A percentile compares a stretch with the other conserved stretches of the same genome.
Evolutionary conservation across 2,329 filamentous ascomycete species (phyloP).

Genomic region (Emergomyces africanus): DNA sequence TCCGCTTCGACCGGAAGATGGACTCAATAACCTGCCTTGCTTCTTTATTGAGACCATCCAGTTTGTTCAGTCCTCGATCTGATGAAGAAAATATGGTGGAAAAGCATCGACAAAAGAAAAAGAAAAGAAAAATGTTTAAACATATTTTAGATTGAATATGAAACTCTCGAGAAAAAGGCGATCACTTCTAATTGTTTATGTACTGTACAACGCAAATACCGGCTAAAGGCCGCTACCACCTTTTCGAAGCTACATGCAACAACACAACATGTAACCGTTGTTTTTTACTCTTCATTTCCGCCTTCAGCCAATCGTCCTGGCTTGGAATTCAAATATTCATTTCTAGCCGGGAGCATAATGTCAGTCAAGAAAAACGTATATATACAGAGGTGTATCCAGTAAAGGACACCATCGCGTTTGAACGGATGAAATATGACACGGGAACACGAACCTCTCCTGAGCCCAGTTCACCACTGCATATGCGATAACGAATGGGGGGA

Average conservation of each 20-base stretch:
- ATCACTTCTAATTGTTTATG: conserved; percentile 27
- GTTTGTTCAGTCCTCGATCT: background rate
- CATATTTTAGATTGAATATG: background rate
- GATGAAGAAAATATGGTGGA: background rate
- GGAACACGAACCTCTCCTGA: conserved; percentile 58
- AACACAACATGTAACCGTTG: conserved; percentile 7
- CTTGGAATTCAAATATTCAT: conserved; percentile 40
- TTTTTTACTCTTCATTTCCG: conserved; percentile 20
- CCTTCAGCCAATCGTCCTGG: conserved; percentile 28
- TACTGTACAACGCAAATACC: conserved; percentile 26
- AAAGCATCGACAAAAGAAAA: too few relatives aligned
- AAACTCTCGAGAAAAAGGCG: conserved; percentile 4
- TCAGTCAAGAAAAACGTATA: conserved; percentile 3
- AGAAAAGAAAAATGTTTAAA: background rate
- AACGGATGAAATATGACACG: background rate
- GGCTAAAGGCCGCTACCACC: background rate
- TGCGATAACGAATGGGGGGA: conserved; percentile 61
- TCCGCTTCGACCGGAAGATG: background rate
- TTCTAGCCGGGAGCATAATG: conserved; percentile 21
- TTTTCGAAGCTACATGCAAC: conserved; percentile 4
- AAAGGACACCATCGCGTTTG: background rate
- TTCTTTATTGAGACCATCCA: background rate
- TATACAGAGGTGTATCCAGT: background rate
- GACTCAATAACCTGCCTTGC: background rate
- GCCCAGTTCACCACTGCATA: conserved; percentile 89